Base-by-base conservation (phyloP, 345 rosid species). In the Arabis hirsuta region DNA sequence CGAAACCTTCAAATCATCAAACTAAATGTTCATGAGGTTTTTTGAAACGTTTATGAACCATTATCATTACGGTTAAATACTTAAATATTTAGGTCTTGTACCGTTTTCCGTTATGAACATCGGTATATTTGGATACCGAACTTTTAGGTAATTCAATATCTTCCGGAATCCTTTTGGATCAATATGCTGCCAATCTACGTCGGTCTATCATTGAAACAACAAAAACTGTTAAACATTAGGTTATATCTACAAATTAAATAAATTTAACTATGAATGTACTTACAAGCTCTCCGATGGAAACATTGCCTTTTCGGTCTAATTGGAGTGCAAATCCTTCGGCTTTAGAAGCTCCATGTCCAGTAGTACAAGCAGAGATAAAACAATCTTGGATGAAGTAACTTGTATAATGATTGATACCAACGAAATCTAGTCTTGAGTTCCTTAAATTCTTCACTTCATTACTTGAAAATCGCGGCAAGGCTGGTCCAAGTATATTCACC, bases 81-180 rank as follows among this genome's bases (percentile, higher is more conserved):
- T 14, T 9, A 2, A 20, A 58, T 32, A 2, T 11, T 5, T 1
- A 59, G 4, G 12, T 24, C 3, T 16, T 74, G 32, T 77, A 84
- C 90, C 91, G 26, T 90, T 86, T 71, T 88, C 91, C 0, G 90
- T 82, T 31, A 90, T 82, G 86, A 75, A 78, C 74, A 88, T 79
- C n/a, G 88, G 90, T 4, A 65, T 74, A 73, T 84, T 88, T 47
- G 81, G 67, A 61, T 73, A 88, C 73, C 90, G 83, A 59, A 76
- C 43, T 73, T 82, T 84, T 27, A 84, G 31, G 52, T 86, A 82
- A 58, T 64, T 81, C 12, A 90, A 68, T 32, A 77, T 65, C 53
- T 82, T 81, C 10, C 69, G 56, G 62, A 86, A 80, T 51, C 93
- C 89, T 36, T 67, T 43, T 24, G 88, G 93, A 53, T 81, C 76